Evolutionary conservation across 2,329 filamentous ascomycete genomes (phyloP).

Genomic region (Neoascochyta sp.): DNA sequence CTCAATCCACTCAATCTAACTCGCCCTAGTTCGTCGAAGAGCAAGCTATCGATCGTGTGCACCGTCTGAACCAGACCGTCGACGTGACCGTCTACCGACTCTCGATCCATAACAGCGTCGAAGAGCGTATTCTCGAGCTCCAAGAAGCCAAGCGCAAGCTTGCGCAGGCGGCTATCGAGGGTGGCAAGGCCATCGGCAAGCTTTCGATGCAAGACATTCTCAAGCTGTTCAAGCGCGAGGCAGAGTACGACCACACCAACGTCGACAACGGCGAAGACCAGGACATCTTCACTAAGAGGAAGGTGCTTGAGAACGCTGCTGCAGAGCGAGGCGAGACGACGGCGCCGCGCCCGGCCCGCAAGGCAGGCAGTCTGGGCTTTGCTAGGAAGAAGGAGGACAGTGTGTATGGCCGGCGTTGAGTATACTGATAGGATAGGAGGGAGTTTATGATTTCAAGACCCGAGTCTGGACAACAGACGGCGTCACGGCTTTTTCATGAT

Average conservation of each 20-base stretch:
- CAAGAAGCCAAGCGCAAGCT: constrained; percentile 91
- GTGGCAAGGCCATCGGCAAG: constrained; percentile 73
- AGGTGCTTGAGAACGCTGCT: constrained; percentile 22
- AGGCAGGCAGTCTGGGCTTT: constrained; percentile 30
- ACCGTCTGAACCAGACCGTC: constrained; percentile 93
- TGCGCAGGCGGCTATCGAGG: constrained; percentile 87
- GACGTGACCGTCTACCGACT: constrained; percentile 95
- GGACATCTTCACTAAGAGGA: constrained; percentile 35
- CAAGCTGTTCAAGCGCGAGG: constrained; percentile 75
- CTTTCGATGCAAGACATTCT: constrained; percentile 91
- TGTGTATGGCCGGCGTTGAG: constrained; percentile 42
- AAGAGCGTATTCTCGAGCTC: constrained; percentile 89
- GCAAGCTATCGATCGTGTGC: constrained; percentile 96
- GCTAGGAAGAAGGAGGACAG: constrained; percentile 36
- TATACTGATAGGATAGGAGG: no score
- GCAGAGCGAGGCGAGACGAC: constrained; percentile 11
- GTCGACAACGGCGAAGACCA: constrained; percentile 37
- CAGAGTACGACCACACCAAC: constrained; percentile 48
- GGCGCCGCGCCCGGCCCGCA: constrained; percentile 21
- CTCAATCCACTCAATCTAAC: constrained; percentile 9
- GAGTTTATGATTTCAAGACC: no score
- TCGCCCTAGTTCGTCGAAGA: constrained; percentile 80
- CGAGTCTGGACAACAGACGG: no score
- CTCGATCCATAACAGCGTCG: constrained; percentile 80
- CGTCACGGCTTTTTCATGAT: no score